Evolutionary conservation across 768 basidiomycete species (phyloP).

Genomic region (Xerocomus potaroensis): DNA sequence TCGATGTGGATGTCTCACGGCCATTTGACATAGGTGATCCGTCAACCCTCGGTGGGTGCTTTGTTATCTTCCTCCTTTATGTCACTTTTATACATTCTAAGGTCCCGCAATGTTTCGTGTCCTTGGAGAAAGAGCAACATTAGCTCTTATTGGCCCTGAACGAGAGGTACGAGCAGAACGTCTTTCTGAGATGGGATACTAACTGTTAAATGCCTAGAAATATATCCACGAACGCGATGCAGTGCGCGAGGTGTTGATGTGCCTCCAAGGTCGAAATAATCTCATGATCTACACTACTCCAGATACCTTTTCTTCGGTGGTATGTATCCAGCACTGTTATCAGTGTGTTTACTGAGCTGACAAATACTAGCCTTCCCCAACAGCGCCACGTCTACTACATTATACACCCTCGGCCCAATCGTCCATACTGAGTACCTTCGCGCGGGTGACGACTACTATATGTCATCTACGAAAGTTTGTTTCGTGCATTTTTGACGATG

Average conservation of each 20-base stretch:
- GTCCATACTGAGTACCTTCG: slow-evolving; percentile 60
- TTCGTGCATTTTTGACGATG: slow-evolving; percentile 40
- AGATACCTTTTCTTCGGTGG: slow-evolving; percentile 33
- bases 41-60: slow-evolving; percentile 60
- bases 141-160: slow-evolving; percentile 38
- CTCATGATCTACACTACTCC: slow-evolving; percentile 43
- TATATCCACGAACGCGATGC: slow-evolving; percentile 74
- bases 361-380: slow-evolving; percentile 40
- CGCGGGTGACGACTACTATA: slow-evolving; percentile 53
- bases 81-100: slow-evolving; percentile 17
- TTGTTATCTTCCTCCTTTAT: not conserved
- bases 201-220: slow-evolving; percentile 36
- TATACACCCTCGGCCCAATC: slow-evolving; percentile 61
- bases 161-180: slow-evolving; percentile 35
- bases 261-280: slow-evolving; percentile 67
- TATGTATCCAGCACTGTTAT: slow-evolving; percentile 7
- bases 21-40: slow-evolving; percentile 65
- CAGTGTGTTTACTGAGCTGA: not conserved
- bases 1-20: slow-evolving; percentile 37
- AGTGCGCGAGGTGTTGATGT: slow-evolving; percentile 72
- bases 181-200: not conserved
- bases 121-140: slow-evolving; percentile 35
- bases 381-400: slow-evolving; percentile 60
- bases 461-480: slow-evolving; percentile 63
- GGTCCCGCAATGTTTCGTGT: slow-evolving; percentile 44